Percentiles rank a stretch among this genome's conserved stretches.
phyloP scores from a whole-genome alignment of 2,329 filamentous ascomycete species.

The Pyricularia pennisetigena region DNA sequence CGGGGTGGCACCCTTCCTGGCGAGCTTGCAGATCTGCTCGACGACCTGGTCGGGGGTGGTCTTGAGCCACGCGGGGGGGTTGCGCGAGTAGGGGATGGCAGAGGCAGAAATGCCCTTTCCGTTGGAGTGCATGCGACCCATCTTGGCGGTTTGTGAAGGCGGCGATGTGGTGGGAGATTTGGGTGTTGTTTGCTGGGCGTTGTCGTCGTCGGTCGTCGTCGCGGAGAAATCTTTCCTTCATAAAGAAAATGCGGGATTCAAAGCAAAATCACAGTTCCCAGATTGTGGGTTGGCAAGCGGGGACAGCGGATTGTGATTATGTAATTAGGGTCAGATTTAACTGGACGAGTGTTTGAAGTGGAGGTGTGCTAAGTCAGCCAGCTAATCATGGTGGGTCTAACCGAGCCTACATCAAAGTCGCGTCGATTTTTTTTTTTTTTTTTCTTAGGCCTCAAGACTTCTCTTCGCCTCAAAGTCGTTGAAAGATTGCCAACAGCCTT shows the following conservation, averaged over 20 bases:
- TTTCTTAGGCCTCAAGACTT: too few species aligned
- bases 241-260: not conserved
- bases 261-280: constrained; percentile 1
- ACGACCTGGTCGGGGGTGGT: constrained; percentile 97
- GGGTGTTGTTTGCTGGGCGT: not conserved
- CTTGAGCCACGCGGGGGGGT: constrained; percentile 92
- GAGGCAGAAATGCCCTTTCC: constrained; percentile 98
- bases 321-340: constrained; percentile 28
- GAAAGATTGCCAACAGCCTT: not conserved
- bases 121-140: constrained; percentile 98
- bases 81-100: constrained; percentile 93
- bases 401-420: not conserved
- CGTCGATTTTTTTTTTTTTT: not conserved
- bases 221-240: not conserved
- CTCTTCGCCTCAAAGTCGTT: not conserved
- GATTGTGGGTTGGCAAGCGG: constrained; percentile 4
- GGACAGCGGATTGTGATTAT: constrained; percentile 28
- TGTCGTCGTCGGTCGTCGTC: not conserved
- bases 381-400: not conserved
- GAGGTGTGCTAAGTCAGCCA: not conserved
- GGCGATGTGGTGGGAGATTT: not conserved
- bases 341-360: not conserved
- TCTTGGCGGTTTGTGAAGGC: constrained; percentile 39
- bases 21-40: constrained; percentile 98
- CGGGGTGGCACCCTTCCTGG: constrained; percentile 96